These are phyloP conservation scores for Coniochaeta sp. DNA, from an alignment of 2,329 filamentous ascomycete species.

Conservation along the genomic window DNA sequence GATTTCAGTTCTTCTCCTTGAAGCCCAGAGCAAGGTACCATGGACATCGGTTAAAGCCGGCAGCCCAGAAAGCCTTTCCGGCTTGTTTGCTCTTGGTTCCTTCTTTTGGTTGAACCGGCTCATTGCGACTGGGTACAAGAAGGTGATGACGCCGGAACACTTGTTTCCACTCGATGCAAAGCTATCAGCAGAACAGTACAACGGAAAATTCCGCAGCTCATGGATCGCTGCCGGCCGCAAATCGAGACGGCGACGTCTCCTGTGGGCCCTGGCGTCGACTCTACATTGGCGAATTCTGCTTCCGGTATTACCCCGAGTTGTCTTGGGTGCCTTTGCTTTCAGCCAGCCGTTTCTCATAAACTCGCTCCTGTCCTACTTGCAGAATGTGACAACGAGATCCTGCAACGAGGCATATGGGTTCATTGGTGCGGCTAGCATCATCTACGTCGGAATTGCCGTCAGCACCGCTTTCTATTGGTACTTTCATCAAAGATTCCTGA, in stretches of 20 bases:
- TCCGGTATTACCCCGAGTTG: constrained; percentile 18
- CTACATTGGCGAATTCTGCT: constrained; percentile 13
- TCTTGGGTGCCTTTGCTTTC: constrained; percentile 20
- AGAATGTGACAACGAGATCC: constrained; percentile 8
- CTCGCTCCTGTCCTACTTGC: constrained; percentile 20
- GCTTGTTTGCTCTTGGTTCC: constrained; percentile 23
- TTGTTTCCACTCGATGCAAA: constrained; percentile 23
- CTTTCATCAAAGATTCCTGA: constrained; percentile 23
- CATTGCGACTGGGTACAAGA: constrained; percentile 25
- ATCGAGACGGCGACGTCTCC: constrained; percentile 9
- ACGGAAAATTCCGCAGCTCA: constrained; percentile 8
- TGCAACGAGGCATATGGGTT: constrained; percentile 28
- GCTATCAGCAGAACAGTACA: constrained; percentile 7
- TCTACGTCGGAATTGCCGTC: constrained; percentile 32
- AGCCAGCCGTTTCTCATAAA: constrained; percentile 25
- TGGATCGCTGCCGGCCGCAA: constrained; percentile 6
- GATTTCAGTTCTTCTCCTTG: not conserved
- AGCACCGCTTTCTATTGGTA: constrained; percentile 31
- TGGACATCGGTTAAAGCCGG: constrained; percentile 4
- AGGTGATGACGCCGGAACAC: constrained; percentile 22
- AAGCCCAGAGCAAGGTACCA: not conserved
- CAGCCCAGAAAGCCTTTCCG: constrained; percentile 26
- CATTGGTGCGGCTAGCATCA: constrained; percentile 30
- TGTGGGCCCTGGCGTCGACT: constrained; percentile 8
- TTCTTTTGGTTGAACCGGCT: constrained; percentile 27